phyloP scores from a whole-genome alignment of 345 rosid genomes.

The Syzygium grande region DNA sequence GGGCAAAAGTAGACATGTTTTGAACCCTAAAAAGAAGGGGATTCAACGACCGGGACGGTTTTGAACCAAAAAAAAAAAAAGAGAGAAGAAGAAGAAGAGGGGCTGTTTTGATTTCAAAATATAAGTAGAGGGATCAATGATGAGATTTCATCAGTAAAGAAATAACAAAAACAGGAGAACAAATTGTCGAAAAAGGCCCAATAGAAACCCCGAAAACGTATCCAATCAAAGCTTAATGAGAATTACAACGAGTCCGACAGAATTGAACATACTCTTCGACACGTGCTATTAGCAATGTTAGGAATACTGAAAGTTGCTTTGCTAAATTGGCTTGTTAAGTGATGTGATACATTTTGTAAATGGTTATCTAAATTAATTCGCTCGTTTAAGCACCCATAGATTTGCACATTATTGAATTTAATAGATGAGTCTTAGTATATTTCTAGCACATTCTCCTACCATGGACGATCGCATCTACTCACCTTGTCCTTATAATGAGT shows the following conservation, averaged over 20 bases:
- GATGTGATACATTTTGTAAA: neutral
- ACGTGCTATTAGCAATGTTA: neutral
- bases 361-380: neutral
- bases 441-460: neutral
- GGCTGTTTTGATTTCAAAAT: neutral
- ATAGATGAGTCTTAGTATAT: neutral
- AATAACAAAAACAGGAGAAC: no score
- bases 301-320: neutral
- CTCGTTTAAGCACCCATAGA: neutral
- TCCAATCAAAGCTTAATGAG: neutral
- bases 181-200: neutral
- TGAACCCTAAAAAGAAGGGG: neutral
- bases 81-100: neutral
- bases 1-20: neutral
- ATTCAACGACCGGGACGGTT: neutral
- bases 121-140: neutral
- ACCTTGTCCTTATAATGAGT: neutral
- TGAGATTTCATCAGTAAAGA: neutral
- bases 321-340: neutral
- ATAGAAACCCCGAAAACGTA: neutral
- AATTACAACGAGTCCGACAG: neutral
- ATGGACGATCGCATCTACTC: neutral
- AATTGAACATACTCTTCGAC: neutral
- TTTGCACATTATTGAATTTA: neutral
- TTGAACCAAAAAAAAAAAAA: neutral